Conservation (phyloP, 1,139 yeast species). For the Oligophagozyma castellii region DNA sequence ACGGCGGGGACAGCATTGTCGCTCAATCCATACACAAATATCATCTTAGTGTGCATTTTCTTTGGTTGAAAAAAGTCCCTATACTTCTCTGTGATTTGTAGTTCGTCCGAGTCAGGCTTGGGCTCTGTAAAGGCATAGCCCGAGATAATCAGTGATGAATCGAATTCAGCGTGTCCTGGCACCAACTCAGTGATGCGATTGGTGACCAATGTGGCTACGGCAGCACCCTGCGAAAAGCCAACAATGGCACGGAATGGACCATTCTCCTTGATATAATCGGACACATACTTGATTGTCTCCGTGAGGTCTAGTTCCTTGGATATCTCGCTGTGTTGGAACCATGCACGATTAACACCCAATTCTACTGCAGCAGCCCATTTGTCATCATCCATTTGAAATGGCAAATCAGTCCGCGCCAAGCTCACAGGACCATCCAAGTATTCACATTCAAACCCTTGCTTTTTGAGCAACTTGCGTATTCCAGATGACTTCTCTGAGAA, state of each 20-base stretch:
- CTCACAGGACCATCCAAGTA: slow-evolving; percentile 67
- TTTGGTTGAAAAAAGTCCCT: slow-evolving; percentile 22
- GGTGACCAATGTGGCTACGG: slow-evolving; percentile 49
- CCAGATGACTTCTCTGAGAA: slow-evolving; percentile 75
- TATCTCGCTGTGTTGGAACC: slow-evolving; percentile 41
- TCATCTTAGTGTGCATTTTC: slow-evolving; percentile 21
- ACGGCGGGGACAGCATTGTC: slow-evolving; percentile 47
- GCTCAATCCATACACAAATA: slow-evolving; percentile 27
- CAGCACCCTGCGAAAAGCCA: slow-evolving; percentile 94
- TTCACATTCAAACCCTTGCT: slow-evolving; percentile 53
- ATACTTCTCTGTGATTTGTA: slow-evolving; percentile 27
- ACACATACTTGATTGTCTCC: slow-evolving; percentile 38
- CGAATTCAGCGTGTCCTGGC: slow-evolving; percentile 32
- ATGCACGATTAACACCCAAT: slow-evolving; percentile 39
- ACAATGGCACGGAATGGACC: slow-evolving; percentile 86
- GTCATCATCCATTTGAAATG: slow-evolving; percentile 39
- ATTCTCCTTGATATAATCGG: slow-evolving; percentile 40
- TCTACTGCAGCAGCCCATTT: slow-evolving; percentile 33
- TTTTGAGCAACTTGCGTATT: slow-evolving; percentile 54
- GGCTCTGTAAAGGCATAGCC: slow-evolving; percentile 45
- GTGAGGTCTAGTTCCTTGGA: slow-evolving; percentile 28
- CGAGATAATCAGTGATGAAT: slow-evolving; percentile 37
- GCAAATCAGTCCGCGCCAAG: slow-evolving; percentile 54
- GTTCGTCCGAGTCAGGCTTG: slow-evolving; percentile 18
- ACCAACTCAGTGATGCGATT: slow-evolving; percentile 31